Evolutionary conservation across 768 basidiomycete genomes (phyloP), one percentile per base, ranked within the genome.

Genomic region (Exidia glandulosa): DNA sequence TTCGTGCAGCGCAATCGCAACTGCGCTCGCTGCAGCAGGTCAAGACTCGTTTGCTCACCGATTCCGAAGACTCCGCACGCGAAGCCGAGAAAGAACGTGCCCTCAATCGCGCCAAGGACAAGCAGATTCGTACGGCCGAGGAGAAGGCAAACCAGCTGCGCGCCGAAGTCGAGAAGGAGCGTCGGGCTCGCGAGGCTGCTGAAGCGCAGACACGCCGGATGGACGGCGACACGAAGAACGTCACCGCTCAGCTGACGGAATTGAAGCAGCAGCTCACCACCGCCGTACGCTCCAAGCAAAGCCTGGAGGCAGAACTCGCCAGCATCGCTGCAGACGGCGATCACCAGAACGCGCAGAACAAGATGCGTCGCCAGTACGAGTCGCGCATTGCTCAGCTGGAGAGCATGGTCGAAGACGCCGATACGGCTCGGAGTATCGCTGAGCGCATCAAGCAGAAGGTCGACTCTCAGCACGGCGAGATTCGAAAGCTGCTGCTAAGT

Each of bases 21-120:
- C 88, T 94, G 63, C 85, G 87, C 45, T 90, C 90, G n/a, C 76
- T 95, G 30, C 88, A 94, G 72, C 87, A 90, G 68, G 84, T 87
- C 3, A 90, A 88, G 70, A 72, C 76, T 31, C 80, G 89, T 2
- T 75, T 93, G 55, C 78, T 83, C 7, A 80, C 81, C 32, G 94
- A 97, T 68, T 81, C 86, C 3, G 94, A 96, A 69, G 94, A 97
- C 69, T 72, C 89, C 37, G 75, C 76, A 23, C 79, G 88, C 37
- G 86, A 88, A 68, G 84, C 83, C 27, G 88, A 90, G 67, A 77
- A 77, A 58, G 89, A 87, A 66, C 80, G 84, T 36, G 73, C 80
- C 3, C 84, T 83, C 62, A 71, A 88, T 25, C 77, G 86, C 31
- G 77, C 78, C 19, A 86, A 85, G 66, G 89, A 89, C 66, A 90